Evolutionary conservation across 2,329 filamentous ascomycete species (phyloP).

Genomic region (Colletotrichum filicis): DNA sequence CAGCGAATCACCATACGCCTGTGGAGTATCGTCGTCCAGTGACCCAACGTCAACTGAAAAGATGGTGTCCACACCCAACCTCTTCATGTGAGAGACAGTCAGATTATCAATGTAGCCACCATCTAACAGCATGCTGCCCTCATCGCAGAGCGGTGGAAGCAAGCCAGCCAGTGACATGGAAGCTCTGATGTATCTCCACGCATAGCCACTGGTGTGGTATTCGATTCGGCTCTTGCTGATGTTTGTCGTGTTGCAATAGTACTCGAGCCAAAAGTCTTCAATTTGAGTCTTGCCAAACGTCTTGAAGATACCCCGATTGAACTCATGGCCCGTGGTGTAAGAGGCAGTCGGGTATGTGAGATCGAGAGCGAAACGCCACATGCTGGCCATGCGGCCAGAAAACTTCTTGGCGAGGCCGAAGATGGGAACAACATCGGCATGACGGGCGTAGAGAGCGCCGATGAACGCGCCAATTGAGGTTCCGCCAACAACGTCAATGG

Average conservation of each 20-base stretch:
- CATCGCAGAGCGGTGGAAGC: slow-evolving; percentile 93
- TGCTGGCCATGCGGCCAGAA: slow-evolving; percentile 96
- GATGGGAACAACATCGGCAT: slow-evolving; percentile 96
- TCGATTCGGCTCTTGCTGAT: slow-evolving; percentile 94
- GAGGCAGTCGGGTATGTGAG: slow-evolving; percentile 96
- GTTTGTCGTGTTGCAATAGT: slow-evolving; percentile 99
- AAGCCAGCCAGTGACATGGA: slow-evolving; percentile 97
- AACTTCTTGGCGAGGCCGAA: slow-evolving; percentile 98
- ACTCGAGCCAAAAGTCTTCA: slow-evolving; percentile 98
- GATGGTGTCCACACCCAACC: slow-evolving; percentile 89
- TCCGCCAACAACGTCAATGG: slow-evolving; percentile 93
- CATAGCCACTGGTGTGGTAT: slow-evolving; percentile 95
- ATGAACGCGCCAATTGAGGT: slow-evolving; percentile 98
- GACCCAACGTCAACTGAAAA: slow-evolving; percentile 96
- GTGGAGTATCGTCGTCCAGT: slow-evolving; percentile 90
- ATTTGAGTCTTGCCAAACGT: slow-evolving; percentile 97
- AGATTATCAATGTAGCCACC: slow-evolving; percentile 98
- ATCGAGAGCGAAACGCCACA: slow-evolving; percentile 98
- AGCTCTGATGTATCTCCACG: slow-evolving; percentile 95
- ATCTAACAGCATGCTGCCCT: slow-evolving; percentile 95
- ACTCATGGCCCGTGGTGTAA: slow-evolving; percentile 98
- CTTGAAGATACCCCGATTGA: slow-evolving; percentile 99
- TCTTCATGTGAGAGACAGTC: slow-evolving; percentile 97
- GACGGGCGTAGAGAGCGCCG: slow-evolving; percentile 92
- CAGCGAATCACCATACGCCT: slow-evolving; percentile 91